These are phyloP conservation scores for Gossypium rotundifolium DNA, from an alignment of 345 rosid species.

Conservation along the genomic window DNA sequence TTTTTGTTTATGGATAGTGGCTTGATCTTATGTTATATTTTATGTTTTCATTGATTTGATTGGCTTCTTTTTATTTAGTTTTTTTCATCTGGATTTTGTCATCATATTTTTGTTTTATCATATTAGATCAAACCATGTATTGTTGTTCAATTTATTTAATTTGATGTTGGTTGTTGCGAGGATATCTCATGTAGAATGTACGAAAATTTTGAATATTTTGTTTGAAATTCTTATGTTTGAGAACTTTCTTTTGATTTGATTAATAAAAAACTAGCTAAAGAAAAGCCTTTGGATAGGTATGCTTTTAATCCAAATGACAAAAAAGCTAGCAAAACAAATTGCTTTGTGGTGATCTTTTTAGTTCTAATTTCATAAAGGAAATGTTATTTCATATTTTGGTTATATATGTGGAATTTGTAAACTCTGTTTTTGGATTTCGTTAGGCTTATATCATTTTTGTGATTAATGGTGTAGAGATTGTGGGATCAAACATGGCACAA, in stretches of 20 bases:
- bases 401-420: not conserved
- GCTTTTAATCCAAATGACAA: not conserved
- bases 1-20: not conserved
- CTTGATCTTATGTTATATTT: conserved; percentile 1
- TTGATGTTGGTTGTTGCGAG: not conserved
- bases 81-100: not conserved
- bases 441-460: conserved; percentile 14
- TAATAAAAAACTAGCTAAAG: not conserved
- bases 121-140: not conserved
- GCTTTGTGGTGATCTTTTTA: not conserved
- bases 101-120: not conserved
- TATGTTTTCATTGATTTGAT: conserved; percentile 1
- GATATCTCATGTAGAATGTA: not conserved
- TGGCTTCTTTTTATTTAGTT: not conserved
- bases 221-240: not conserved
- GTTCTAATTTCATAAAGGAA: not conserved
- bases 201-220: not conserved
- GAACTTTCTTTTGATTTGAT: not conserved
- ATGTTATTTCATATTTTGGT: not conserved
- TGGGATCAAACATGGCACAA: conserved; percentile 62
- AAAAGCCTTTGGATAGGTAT: not conserved
- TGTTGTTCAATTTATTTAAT: not conserved
- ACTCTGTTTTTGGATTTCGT: conserved; percentile 9
- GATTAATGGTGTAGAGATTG: conserved; percentile 74
- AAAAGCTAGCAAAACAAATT: not conserved